Conservation (phyloP, 2,329 filamentous ascomycete species). For the Xylariaceae sp. region DNA sequence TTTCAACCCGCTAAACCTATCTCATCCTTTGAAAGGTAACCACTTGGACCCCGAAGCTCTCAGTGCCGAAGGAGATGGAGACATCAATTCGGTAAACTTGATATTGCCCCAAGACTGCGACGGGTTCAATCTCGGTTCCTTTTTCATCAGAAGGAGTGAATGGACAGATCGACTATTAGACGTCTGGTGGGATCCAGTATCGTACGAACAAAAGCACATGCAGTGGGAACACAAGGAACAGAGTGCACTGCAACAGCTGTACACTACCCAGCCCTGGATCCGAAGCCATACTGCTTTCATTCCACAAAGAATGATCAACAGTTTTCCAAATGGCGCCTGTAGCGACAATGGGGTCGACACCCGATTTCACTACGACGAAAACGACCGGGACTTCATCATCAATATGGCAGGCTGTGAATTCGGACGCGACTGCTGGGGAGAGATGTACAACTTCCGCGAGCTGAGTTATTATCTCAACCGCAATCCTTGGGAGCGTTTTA, state of each 20-base stretch:
- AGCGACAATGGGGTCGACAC: slow-evolving; percentile 71
- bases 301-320: slow-evolving; percentile 88
- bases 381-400: slow-evolving; percentile 86
- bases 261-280: slow-evolving; percentile 88
- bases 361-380: slow-evolving; percentile 78
- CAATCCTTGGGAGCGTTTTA: slow-evolving; percentile 72
- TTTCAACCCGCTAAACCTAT: slow-evolving; percentile 93
- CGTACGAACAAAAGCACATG: slow-evolving; percentile 98
- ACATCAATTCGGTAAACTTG: slow-evolving; percentile 75
- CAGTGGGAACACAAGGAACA: slow-evolving; percentile 99
- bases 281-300: slow-evolving; percentile 84
- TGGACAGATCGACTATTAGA: slow-evolving; percentile 93
- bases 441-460: slow-evolving; percentile 94
- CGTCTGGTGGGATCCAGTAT: slow-evolving; percentile 97
- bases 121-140: slow-evolving; percentile 94
- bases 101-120: slow-evolving; percentile 89
- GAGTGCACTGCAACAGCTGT: slow-evolving; percentile 89
- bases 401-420: slow-evolving; percentile 99
- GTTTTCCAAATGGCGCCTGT: slow-evolving; percentile 88
- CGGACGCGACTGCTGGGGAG: slow-evolving; percentile 94
- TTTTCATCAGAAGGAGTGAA: slow-evolving; percentile 78
- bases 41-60: slow-evolving; percentile 74
- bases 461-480: slow-evolving; percentile 88
- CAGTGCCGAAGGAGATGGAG: slow-evolving; percentile 73
- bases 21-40: slow-evolving; percentile 69